Base-by-base conservation (phyloP, 2,329 filamentous ascomycete genomes). In the Diaporthe humulicola region DNA sequence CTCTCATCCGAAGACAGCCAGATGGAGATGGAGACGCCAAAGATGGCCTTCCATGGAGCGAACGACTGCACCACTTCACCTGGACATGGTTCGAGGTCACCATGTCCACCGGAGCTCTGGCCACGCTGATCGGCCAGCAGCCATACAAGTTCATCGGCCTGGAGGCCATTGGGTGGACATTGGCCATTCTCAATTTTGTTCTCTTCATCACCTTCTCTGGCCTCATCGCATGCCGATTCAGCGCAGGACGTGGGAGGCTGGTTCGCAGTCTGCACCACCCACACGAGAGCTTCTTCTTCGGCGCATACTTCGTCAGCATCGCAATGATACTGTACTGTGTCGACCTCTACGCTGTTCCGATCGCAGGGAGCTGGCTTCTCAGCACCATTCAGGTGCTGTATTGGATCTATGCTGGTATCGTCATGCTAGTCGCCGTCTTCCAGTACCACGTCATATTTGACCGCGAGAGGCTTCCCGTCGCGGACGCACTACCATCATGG, bases 291-390 rank as follows among this genome's bases (percentile, higher is more conserved):
- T 85, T 93, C 10, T 93, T 93, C 81, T 88, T 92, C 7, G 91
- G 91, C 0, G 90, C 91, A 2, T 87, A 87, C 5, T 85, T 92
- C 48, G 91, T 93, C 73, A 91, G 90, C 50, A 87, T 93, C 75
- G 91, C 91, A 2, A 93, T 92, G 57, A 84, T 93, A 25, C 86
- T 93, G 77, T 90, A 92, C 78, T 93, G 92, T 78, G 87, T 92
- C 54, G 89, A 90, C 10, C 88, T 92, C 76, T 93, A 93, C 80
- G 92, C 91, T 0, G 82, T 85, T 1, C 81, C 83, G 40, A 82
- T 86, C 42, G 83, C 84, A 9, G 90, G 87, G 0, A 78, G 80
- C 2, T 93, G 88, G 88, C 82, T 90, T 7, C 78, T 85, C 14
- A 79, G 80, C 25, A 84, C 85, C 0, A 85, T 90, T 83, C 77